These are phyloP conservation scores for Circinella umbellata DNA, from an alignment of 371 early-diverging fungal species.

Conservation along the genomic window DNA sequence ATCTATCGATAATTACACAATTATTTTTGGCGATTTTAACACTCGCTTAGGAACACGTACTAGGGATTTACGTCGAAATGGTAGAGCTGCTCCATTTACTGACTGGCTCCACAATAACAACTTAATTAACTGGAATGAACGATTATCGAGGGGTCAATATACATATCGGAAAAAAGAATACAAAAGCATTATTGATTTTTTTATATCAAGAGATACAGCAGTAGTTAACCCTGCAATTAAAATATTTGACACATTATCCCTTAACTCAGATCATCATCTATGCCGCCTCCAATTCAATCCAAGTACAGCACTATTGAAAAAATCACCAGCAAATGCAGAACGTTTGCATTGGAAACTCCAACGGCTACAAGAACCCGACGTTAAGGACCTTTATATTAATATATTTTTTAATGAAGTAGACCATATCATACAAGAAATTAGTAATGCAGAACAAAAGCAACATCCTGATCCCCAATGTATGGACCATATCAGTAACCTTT, in stretches of 20 bases:
- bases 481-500: constrained; percentile 1
- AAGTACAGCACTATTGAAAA: neutral
- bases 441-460: neutral
- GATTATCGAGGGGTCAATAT: neutral
- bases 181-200: constrained; percentile 15
- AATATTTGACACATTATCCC: neutral
- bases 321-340: neutral
- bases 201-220: neutral
- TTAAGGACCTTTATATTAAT: neutral
- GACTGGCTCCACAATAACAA: neutral
- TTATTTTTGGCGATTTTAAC: constrained; percentile 14
- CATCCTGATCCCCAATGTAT: neutral
- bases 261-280: constrained; percentile 15
- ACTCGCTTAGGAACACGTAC: constrained; percentile 3
- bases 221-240: neutral
- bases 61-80: neutral
- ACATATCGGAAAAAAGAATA: no score
- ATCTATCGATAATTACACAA: neutral
- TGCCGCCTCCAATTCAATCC: neutral
- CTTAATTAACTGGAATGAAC: constrained; percentile 3
- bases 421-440: neutral
- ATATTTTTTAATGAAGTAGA: neutral
- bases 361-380: neutral
- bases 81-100: neutral
- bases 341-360: constrained; percentile 11